Conservation (phyloP, 1,284 basidiomycete genomes). For the Naganishia albida region DNA sequence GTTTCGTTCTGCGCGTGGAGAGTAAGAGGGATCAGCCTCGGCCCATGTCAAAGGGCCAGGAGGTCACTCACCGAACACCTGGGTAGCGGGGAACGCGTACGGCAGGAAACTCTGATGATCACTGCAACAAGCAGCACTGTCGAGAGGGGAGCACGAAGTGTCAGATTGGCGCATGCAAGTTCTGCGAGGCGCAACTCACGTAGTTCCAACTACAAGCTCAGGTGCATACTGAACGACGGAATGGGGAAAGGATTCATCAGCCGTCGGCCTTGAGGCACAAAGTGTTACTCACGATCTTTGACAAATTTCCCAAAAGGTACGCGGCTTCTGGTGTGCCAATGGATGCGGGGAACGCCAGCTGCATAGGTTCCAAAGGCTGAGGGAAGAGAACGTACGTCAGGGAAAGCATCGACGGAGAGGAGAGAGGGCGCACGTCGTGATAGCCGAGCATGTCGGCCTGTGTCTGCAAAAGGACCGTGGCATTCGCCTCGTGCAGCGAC, state of each 20-base stretch:
- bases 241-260: constrained; percentile 47
- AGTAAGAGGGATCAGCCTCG: not conserved
- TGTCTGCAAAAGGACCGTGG: constrained; percentile 74
- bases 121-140: constrained; percentile 69
- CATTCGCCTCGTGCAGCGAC: constrained; percentile 61
- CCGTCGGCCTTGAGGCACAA: not conserved
- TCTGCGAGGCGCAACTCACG: constrained; percentile 41
- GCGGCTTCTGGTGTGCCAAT: constrained; percentile 76
- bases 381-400: not conserved
- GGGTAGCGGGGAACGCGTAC: constrained; percentile 77
- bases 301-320: constrained; percentile 70
- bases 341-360: constrained; percentile 52
- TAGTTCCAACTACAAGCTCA: constrained; percentile 74
- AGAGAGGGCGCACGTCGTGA: constrained; percentile 52
- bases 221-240: constrained; percentile 64
- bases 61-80: constrained; percentile 52
- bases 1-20: constrained; percentile 64
- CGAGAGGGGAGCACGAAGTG: not conserved
- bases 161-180: constrained; percentile 37
- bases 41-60: not conserved
- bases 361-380: constrained; percentile 2
- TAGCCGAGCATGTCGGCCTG: constrained; percentile 89
- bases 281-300: constrained; percentile 45
- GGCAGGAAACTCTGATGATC: constrained; percentile 79
- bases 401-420: not conserved